Conservation (phyloP, 257 asterid genomes). For the Fraxinus pennsylvanica region DNA sequence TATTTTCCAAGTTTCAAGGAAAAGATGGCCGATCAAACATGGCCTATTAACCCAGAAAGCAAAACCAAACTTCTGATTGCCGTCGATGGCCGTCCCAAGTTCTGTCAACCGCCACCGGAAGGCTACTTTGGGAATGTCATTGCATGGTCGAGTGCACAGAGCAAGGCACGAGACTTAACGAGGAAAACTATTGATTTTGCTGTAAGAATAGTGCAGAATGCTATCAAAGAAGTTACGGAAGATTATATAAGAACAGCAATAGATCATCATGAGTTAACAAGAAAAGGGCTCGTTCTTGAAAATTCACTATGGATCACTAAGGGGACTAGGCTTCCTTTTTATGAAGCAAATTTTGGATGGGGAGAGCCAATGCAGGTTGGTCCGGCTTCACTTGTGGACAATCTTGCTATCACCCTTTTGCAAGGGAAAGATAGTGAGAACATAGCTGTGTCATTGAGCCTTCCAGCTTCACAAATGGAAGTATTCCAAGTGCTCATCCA, state of each 20-base stretch:
- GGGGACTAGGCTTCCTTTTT: conserved; percentile 26
- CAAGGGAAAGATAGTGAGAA: background rate
- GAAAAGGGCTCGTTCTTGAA: conserved; percentile 14
- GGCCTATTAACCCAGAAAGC: background rate
- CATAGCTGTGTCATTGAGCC: conserved; percentile 15
- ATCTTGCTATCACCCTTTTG: background rate
- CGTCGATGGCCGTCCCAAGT: conserved; percentile 12
- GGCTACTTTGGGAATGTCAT: conserved; percentile 18
- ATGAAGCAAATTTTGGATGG: conserved; percentile 19
- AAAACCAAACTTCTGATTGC: conserved; percentile 19
- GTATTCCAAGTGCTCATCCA: conserved; percentile 6
- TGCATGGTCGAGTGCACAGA: conserved; percentile 6
- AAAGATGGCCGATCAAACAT: no score
- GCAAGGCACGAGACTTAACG: background rate
- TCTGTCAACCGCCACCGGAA: background rate
- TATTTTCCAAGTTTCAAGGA: no score
- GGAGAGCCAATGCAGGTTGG: conserved; percentile 21
- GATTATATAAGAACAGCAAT: conserved; percentile 12
- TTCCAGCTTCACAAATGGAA: conserved; percentile 18
- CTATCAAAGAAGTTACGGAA: conserved; percentile 14
- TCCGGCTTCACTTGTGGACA: conserved; percentile 16
- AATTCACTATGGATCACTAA: conserved; percentile 10
- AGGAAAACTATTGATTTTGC: background rate
- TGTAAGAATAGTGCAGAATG: background rate
- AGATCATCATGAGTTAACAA: conserved; percentile 15